phyloP scores from a whole-genome alignment of 2,329 filamentous ascomycete genomes.

The Allantophomopsis cytisporea region DNA sequence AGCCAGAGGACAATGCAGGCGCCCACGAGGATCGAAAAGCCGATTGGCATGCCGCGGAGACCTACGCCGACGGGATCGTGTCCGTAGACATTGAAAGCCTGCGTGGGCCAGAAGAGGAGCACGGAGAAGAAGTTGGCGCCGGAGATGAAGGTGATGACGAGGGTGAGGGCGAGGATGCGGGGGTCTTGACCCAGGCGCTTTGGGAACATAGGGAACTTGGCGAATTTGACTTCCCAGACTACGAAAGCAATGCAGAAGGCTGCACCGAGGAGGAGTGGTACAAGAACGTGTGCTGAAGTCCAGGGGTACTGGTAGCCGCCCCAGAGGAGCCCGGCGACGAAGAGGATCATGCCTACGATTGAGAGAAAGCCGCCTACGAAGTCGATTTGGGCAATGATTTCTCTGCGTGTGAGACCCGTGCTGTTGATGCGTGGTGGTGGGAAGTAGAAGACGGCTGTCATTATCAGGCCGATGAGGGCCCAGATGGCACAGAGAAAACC shows the following conservation, averaged over 20 bases:
- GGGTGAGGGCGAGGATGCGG: conserved; percentile 31
- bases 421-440: conserved; percentile 32
- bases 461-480: conserved; percentile 33
- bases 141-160: conserved; percentile 40
- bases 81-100: conserved; percentile 49
- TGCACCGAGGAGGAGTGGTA: conserved; percentile 28
- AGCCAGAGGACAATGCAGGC: conserved; percentile 42
- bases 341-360: conserved; percentile 32
- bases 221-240: conserved; percentile 33
- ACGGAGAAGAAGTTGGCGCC: conserved; percentile 41
- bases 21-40: conserved; percentile 44
- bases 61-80: conserved; percentile 48
- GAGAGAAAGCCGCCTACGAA: conserved; percentile 34
- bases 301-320: conserved; percentile 29
- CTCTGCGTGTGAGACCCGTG: conserved; percentile 20
- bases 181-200: conserved; percentile 37
- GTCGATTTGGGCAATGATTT: conserved; percentile 31
- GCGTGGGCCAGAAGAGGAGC: conserved; percentile 44
- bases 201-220: conserved; percentile 25
- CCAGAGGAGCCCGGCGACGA: conserved; percentile 39
- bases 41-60: conserved; percentile 46
- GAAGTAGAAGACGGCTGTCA: conserved; percentile 36
- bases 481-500: conserved; percentile 37
- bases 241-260: conserved; percentile 29
- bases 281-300: conserved; percentile 22